Base-by-base conservation (phyloP, 164 flowering plant species). In the Echeveria elegans region DNA sequence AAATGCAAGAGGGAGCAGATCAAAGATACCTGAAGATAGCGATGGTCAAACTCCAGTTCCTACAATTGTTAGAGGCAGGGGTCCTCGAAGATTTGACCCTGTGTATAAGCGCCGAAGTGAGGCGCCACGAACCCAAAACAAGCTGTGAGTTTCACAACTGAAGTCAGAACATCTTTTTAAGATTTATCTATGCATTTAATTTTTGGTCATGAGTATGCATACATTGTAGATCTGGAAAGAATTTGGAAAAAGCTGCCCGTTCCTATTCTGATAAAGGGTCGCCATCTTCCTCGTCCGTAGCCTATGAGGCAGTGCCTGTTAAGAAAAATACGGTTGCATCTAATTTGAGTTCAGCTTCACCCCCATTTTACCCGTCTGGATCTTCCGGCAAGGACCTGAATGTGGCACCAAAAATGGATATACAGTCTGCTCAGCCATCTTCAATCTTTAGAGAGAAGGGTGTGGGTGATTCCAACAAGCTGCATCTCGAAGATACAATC, bases 81-180 rank as follows among this genome's bases (percentile, higher is more conserved):
- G 99, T 5, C 94, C 89, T 15, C 78, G 92, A 73, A 82, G 79
- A 70, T 89, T 88, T 78, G 88, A 87, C 66, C 81, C 85, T 69
- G 37, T 78, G 41, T 8, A 47, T n/a, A 88, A 68, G 77, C 80
- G 73, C 72, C 77, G 65, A 19, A 67, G 66, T 37, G 85, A 79
- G 63, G 53, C 74, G 19, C 74, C 74, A 11, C 70, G 72, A 66
- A 19, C 71, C 21, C 87, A 81, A 61, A 80, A 77, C 73, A 88
- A 82, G 79, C 92, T 72, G 95, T 82, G 45, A 40, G 45, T 40
- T 40, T 40, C 45, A 5, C 10, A 40, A 40, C 6, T 34, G 37
- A 34, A 40, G 45, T 40, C 45, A 40, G 10, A 40, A 40, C 10
- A 11, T 40, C 45, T 40, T 40, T n/a, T 40, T 40, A 40, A 40